A percentile compares a stretch with the other conserved stretches of the same genome.
phyloP scores from a whole-genome alignment of 1,139 yeast species.

The Geotrichum fermentans region DNA sequence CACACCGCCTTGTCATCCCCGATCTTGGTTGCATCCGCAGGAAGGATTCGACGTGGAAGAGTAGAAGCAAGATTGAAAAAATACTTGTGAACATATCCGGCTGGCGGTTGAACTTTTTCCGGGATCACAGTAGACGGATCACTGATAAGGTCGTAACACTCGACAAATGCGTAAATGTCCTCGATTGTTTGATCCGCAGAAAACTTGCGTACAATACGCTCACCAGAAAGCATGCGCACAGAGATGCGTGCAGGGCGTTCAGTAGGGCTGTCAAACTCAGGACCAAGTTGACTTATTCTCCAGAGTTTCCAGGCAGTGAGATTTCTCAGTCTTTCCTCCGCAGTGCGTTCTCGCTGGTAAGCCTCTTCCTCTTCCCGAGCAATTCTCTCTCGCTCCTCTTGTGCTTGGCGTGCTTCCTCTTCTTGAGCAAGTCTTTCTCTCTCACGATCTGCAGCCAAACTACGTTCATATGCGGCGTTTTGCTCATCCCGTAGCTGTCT shows the following conservation, averaged over 20 bases:
- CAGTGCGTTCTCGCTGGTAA: constrained; percentile 10
- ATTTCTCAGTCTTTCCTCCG: constrained; percentile 20
- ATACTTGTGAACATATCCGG: constrained; percentile 43
- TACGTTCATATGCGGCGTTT: constrained; percentile 68
- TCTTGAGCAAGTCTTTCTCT: constrained; percentile 40
- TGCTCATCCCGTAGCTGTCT: constrained; percentile 67
- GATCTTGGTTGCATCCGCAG: constrained; percentile 34
- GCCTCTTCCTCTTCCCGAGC: constrained; percentile 24
- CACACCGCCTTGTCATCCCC: constrained; percentile 45
- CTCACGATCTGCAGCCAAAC: constrained; percentile 55
- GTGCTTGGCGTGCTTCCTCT: constrained; percentile 30
- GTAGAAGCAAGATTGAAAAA: constrained; percentile 50
- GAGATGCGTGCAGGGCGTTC: constrained; percentile 39
- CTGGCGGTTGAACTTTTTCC: constrained; percentile 33
- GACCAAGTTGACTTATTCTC: constrained; percentile 25
- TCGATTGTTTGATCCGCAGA: constrained; percentile 46
- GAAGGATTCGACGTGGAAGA: constrained; percentile 51
- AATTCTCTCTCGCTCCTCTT: constrained; percentile 32
- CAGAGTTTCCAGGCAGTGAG: constrained; percentile 30
- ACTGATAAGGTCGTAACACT: constrained; percentile 36
- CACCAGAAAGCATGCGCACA: constrained; percentile 56
- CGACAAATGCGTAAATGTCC: constrained; percentile 64
- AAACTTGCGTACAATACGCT: constrained; percentile 55
- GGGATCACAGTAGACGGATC: constrained; percentile 17
- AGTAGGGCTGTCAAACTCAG: constrained; percentile 17